Base-by-base conservation (phyloP, 495 filamentous ascomycete species). In the Extremus antarcticus region DNA sequence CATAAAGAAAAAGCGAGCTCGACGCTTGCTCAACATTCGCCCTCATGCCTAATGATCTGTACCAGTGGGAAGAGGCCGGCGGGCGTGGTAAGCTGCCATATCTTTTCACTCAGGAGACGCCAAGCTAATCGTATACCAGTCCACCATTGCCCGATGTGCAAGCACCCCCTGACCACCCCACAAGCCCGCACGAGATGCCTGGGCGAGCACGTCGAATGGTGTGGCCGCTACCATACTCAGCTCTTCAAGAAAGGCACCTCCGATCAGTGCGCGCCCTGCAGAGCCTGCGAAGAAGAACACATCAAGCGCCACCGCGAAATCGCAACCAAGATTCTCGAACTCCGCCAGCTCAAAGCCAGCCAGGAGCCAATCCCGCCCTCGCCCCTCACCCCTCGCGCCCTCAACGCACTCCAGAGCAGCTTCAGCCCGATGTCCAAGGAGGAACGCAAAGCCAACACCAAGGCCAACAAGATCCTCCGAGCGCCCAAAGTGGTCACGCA, bases 181-280 rank as follows among this genome's bases (percentile, higher is more conserved):
- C 23, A 25, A 19, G 61, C 63, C 2, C 54, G 41, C 40, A 53
- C 32, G 15, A 50, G 48, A 19, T 61, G 58, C 21, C 49, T 65
- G 15, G 64, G 65, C n/a, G 13, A 55, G 2, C 65, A 69, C 40
- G 60, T 56, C 0, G 65, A 69, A 53, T 64, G 63, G 53, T 69
- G 65, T 41, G 1, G 1, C 10, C 50, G 61, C 3, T 67, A 58
- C 38, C 63, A 67, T 45, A 64, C 61, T 11, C 47, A 57, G 22
- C 48, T 69, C 21, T 67, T 66, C 55, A 58, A 64, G 49, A 57
- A 51, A 60, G 53, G 49, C 19, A 53, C 59, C 0, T 41, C n/a
- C 19, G 53, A 56, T 20, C 21, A 53, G 17, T 68, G 65, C 25
- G 54, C 20, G 11, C 50, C 54, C 3, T 68, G 65, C 57, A 46